phyloP scores from a whole-genome alignment of 805 yeast genomes.

The Candida khao-thaluensis region DNA sequence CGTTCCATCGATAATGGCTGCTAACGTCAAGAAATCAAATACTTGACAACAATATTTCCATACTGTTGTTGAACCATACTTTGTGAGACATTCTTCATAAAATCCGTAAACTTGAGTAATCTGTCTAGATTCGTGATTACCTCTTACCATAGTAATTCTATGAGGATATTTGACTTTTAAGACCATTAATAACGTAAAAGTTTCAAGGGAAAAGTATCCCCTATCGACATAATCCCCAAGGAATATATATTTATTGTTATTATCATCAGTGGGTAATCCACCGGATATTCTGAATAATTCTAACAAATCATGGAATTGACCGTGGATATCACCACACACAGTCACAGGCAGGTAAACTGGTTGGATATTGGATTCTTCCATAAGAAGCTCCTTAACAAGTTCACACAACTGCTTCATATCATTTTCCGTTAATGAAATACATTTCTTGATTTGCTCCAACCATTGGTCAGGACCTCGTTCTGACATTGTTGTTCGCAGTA shows the following conservation, averaged over 20 bases:
- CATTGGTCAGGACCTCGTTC: constrained; percentile 73
- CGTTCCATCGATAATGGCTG: constrained; percentile 94
- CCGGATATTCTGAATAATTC: constrained; percentile 90
- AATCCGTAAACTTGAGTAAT: constrained; percentile 99
- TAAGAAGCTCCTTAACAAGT: constrained; percentile 85
- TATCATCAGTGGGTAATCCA: constrained; percentile 76
- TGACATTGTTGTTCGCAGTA: constrained; percentile 12
- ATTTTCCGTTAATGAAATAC: constrained; percentile 82
- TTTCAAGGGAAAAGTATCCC: constrained; percentile 94
- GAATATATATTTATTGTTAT: constrained; percentile 47
- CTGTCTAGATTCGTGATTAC: constrained; percentile 97
- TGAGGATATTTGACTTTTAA: constrained; percentile 85
- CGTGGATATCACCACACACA: constrained; percentile 97
- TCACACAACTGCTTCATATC: constrained; percentile 98
- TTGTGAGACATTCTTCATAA: constrained; percentile 91
- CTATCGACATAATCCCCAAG: constrained; percentile 96
- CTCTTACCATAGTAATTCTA: constrained; percentile 86
- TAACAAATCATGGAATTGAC: constrained; percentile 92
- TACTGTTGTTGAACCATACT: constrained; percentile 91
- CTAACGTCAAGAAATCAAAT: constrained; percentile 87
- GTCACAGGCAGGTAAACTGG: constrained; percentile 93
- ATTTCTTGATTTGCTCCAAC: constrained; percentile 90
- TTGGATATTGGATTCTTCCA: constrained; percentile 95
- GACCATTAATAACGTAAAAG: constrained; percentile 91
- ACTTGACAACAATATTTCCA: constrained; percentile 98